Evolutionary conservation across 2,329 filamentous ascomycete species (phyloP).

Genomic region (Harringtonia lauricola): DNA sequence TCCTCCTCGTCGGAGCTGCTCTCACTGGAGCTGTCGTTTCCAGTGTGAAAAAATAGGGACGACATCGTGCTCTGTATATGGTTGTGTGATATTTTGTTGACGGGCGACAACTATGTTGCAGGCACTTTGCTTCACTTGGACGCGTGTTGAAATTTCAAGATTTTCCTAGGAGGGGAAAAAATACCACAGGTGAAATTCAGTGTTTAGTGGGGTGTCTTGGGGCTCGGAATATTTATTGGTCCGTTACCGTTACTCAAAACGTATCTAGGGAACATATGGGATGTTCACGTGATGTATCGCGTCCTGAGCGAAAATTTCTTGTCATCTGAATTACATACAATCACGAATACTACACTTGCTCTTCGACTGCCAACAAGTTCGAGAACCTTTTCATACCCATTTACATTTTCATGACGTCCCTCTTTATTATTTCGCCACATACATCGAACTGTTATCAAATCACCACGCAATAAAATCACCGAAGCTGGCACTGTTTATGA

Average conservation of each 20-base stretch:
- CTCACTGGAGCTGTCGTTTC: slow-evolving; percentile 87
- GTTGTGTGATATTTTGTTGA: not conserved
- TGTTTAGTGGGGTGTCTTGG: slow-evolving; percentile 4
- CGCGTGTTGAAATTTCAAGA: not conserved
- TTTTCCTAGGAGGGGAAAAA: not conserved
- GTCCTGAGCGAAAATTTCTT: not conserved
- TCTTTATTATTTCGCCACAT: too few relatives aligned
- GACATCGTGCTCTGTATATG: slow-evolving; percentile 35
- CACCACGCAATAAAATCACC: too few relatives aligned
- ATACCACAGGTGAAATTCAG: slow-evolving; percentile 1
- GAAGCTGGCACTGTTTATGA: too few relatives aligned
- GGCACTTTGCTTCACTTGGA: not conserved
- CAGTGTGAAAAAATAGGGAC: slow-evolving; percentile 81
- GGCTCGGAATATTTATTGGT: not conserved
- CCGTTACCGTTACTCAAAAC: not conserved
- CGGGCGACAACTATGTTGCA: not conserved
- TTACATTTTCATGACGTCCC: too few relatives aligned
- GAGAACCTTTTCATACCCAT: too few relatives aligned
- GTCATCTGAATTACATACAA: too few relatives aligned
- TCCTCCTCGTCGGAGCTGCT: slow-evolving; percentile 94
- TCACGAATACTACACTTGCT: too few relatives aligned
- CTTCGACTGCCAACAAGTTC: too few relatives aligned
- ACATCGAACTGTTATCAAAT: too few relatives aligned
- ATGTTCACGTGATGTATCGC: too few relatives aligned
- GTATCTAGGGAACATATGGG: not conserved